phyloP scores from a whole-genome alignment of 331 rosid genomes.

The Malus hybrid region DNA sequence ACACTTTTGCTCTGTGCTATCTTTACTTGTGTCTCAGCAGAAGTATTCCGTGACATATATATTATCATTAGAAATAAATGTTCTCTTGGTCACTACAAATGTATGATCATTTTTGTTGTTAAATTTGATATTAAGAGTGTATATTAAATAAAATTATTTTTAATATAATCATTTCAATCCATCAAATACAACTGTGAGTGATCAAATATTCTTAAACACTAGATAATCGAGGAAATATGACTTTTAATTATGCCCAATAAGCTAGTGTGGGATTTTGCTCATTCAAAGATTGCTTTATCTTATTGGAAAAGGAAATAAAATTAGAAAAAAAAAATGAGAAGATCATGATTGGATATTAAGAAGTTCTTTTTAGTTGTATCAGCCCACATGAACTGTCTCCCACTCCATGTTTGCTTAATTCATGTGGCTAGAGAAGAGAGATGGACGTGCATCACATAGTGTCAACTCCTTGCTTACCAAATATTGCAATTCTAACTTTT shows the following conservation, averaged over 20 bases:
- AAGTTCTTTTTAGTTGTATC: background rate
- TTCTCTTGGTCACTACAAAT: too few species aligned
- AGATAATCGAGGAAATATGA: too few species aligned
- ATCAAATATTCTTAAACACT: too few species aligned
- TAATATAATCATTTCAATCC: too few species aligned
- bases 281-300: constrained; percentile 33
- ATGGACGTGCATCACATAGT: constrained; percentile 56
- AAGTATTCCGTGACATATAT: background rate
- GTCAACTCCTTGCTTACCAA: constrained; percentile 24
- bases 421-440: constrained; percentile 34
- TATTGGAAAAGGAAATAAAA: constrained; percentile 4
- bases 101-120: too few species aligned
- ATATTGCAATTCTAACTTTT: constrained; percentile 22
- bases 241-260: background rate
- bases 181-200: too few species aligned
- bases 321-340: background rate
- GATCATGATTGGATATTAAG: constrained; percentile 35
- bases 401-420: constrained; percentile 47
- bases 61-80: background rate
- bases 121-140: too few species aligned
- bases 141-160: too few species aligned
- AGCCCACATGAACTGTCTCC: constrained; percentile 79
- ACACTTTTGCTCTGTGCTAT: constrained; percentile 3
- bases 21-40: constrained; percentile 25
- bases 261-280: constrained; percentile 6